Evolutionary conservation across 2,329 filamentous ascomycete genomes (phyloP).

Genomic region (Cyclaneusma minus): DNA sequence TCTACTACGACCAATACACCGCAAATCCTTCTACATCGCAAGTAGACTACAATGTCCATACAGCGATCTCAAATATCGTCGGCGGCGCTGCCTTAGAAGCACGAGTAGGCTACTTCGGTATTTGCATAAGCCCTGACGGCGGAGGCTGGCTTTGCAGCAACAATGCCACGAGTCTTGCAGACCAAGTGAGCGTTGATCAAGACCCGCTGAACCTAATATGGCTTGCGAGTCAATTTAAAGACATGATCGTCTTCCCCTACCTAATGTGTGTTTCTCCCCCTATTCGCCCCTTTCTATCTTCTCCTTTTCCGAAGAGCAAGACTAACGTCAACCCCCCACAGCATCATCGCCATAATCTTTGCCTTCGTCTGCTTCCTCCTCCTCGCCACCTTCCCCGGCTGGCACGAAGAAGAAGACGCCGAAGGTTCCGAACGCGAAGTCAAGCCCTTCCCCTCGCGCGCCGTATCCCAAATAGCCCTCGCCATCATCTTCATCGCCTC

Average conservation of each 20-base stretch:
- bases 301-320: not conserved
- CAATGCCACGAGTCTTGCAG: constrained; percentile 85
- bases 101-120: constrained; percentile 93
- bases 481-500: constrained; percentile 76
- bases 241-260: constrained; percentile 96
- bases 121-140: constrained; percentile 84
- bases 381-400: constrained; percentile 90
- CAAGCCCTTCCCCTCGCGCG: constrained; percentile 83
- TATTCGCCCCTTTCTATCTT: not conserved
- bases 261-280: constrained; percentile 50
- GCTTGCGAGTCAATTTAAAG: constrained; percentile 94
- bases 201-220: constrained; percentile 95
- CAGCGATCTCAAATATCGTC: constrained; percentile 80
- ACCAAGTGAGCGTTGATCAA: constrained; percentile 78
- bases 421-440: constrained; percentile 76
- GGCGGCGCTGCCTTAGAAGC: constrained; percentile 72
- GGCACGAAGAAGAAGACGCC: constrained; percentile 81
- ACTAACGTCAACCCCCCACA: constrained; percentile 20
- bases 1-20: constrained; percentile 78
- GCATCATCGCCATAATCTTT: constrained; percentile 94
- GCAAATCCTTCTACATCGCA: constrained; percentile 73
- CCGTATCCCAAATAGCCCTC: constrained; percentile 83
- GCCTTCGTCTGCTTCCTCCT: constrained; percentile 92
- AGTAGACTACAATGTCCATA: constrained; percentile 76
- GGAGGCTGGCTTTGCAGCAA: constrained; percentile 91